Conservation (phyloP, 192 early-diverging fungal species). For the Gaertneriomyces sp. region DNA sequence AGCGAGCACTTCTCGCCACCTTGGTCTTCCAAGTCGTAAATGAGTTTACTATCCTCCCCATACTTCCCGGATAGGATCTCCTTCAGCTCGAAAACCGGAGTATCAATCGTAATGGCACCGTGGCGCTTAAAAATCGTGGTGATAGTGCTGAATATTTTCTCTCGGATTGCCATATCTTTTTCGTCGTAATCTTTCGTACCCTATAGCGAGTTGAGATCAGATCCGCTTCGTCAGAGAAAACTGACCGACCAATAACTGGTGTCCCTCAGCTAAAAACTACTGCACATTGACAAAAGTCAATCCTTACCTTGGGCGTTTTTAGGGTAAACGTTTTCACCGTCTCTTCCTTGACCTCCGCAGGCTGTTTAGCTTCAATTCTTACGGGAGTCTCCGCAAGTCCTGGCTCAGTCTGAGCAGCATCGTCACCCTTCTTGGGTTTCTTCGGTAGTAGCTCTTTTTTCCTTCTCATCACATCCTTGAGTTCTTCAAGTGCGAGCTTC, state of each 20-base stretch:
- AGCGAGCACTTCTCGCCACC: conserved; percentile 94
- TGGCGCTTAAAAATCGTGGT: conserved; percentile 87
- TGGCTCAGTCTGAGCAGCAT: background rate
- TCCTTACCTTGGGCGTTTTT: conserved; percentile 31
- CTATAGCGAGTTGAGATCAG: conserved; percentile 26
- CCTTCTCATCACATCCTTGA: conserved; percentile 21
- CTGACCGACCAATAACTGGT: background rate
- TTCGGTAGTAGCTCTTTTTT: conserved; percentile 19
- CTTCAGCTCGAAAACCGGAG: conserved; percentile 96
- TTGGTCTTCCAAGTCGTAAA: conserved; percentile 96
- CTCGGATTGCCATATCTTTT: conserved; percentile 96
- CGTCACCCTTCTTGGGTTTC: conserved; percentile 14
- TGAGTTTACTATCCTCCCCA: conserved; percentile 97
- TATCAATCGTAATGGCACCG: conserved; percentile 97
- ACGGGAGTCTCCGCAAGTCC: background rate
- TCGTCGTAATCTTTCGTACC: conserved; percentile 94
- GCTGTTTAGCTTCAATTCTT: background rate
- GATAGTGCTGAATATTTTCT: conserved; percentile 87
- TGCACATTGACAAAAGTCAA: background rate
- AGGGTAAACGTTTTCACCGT: conserved; percentile 22
- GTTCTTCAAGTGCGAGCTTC: conserved; percentile 10
- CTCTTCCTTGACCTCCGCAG: conserved; percentile 5
- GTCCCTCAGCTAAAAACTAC: background rate
- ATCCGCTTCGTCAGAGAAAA: too few relatives aligned
- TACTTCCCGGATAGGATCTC: conserved; percentile 97